phyloP scores from a whole-genome alignment of 257 asterid species.

The Plantago ovata region DNA sequence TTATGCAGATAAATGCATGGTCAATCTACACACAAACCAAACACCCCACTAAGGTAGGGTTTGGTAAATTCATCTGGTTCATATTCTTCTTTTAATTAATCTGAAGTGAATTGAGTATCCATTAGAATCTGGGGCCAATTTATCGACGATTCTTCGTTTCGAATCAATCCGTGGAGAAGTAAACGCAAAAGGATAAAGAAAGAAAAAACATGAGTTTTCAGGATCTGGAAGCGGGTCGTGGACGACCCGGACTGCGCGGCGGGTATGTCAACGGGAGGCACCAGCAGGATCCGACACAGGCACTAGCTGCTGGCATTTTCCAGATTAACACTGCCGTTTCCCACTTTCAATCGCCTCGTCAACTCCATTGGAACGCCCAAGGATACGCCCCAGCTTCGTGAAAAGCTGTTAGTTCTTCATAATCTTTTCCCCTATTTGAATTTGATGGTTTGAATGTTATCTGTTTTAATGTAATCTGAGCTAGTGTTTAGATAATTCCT shows the following conservation, averaged over 20 bases:
- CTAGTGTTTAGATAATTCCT: too few relatives aligned
- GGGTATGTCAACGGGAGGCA: slow-evolving; percentile 52
- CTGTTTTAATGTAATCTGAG: background rate
- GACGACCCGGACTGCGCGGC: slow-evolving; percentile 42
- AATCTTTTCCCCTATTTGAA: background rate
- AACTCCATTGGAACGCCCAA: slow-evolving; percentile 93
- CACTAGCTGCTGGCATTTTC: slow-evolving; percentile 83
- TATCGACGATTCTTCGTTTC: too few relatives aligned
- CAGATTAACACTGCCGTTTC: slow-evolving; percentile 90
- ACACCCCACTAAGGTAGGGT: too few relatives aligned
- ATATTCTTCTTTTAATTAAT: too few relatives aligned
- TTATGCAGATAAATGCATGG: too few relatives aligned
- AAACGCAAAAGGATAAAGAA: slow-evolving; percentile 16
- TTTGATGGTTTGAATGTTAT: background rate
- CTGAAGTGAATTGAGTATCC: too few relatives aligned
- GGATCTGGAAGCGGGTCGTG: slow-evolving; percentile 91
- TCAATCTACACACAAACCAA: too few relatives aligned
- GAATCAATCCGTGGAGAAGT: too few relatives aligned
- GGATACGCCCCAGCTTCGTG: slow-evolving; percentile 95
- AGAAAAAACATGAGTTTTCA: slow-evolving; percentile 71
- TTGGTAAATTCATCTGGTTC: too few relatives aligned
- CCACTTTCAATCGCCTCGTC: slow-evolving; percentile 88
- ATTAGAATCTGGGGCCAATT: too few relatives aligned
- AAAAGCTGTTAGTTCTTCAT: slow-evolving; percentile 65
- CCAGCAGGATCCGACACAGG: slow-evolving; percentile 89